Percentiles rank a stretch among this genome's conserved stretches.
phyloP scores from a whole-genome alignment of 371 early-diverging fungal genomes.

The Mucor circinelloides region DNA sequence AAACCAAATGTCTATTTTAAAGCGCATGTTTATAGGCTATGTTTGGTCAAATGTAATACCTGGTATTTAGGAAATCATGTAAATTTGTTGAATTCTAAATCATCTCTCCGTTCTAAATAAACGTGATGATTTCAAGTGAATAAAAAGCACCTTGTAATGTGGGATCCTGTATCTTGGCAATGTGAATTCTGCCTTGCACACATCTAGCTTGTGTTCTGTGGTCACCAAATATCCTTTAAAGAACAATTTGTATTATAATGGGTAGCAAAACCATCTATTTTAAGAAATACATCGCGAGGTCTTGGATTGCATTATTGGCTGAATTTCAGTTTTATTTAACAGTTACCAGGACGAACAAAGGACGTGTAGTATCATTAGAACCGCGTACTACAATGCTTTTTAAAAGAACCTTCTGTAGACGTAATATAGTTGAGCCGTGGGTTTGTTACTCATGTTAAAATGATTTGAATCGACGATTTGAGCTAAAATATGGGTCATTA shows the following conservation, averaged over 20 bases:
- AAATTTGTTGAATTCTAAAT: not conserved
- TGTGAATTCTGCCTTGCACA: not conserved
- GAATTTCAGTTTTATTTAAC: not conserved
- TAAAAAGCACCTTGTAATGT: too few relatives aligned
- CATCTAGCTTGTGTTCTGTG: not conserved
- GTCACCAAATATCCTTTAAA: not conserved
- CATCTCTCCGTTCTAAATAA: not conserved
- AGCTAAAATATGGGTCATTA: not conserved
- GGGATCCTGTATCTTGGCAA: too few relatives aligned
- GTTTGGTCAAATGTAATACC: not conserved
- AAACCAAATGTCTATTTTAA: not conserved
- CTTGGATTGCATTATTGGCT: not conserved
- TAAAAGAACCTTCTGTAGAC: not conserved
- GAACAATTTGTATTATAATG: not conserved
- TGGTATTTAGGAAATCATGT: not conserved
- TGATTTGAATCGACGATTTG: slow-evolving; percentile 1
- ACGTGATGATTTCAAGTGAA: not conserved
- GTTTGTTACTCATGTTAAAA: not conserved
- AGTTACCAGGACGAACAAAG: not conserved
- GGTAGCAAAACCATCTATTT: not conserved
- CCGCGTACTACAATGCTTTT: not conserved
- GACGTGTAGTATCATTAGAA: not conserved
- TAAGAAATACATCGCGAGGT: not conserved
- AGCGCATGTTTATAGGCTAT: not conserved
- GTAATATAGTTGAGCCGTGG: not conserved